Conservation (phyloP, 768 basidiomycete genomes). For the Lepiota venenata region DNA sequence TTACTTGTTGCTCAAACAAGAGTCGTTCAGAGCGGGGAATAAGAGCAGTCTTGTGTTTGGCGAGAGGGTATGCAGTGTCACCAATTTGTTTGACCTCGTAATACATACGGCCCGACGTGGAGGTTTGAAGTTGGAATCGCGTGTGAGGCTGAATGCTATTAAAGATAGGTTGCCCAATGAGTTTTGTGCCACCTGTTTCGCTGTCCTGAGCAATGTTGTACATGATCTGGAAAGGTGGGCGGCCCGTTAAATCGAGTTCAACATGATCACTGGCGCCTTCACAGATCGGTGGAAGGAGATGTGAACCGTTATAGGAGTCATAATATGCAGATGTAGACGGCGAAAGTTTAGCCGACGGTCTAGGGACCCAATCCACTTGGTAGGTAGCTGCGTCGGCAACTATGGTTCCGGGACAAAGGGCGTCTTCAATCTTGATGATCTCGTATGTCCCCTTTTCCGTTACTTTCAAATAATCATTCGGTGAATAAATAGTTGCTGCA, state of each 20-base stretch:
- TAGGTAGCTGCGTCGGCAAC: slow-evolving; percentile 58
- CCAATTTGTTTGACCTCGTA: slow-evolving; percentile 91
- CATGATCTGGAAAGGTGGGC: slow-evolving; percentile 91
- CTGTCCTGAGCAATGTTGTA: slow-evolving; percentile 78
- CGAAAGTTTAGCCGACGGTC: slow-evolving; percentile 72
- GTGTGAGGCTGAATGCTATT: slow-evolving; percentile 81
- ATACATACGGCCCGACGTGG: slow-evolving; percentile 73
- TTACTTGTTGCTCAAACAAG: slow-evolving; percentile 84
- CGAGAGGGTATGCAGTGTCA: slow-evolving; percentile 80
- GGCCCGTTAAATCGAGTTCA: slow-evolving; percentile 80
- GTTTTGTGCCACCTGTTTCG: slow-evolving; percentile 63
- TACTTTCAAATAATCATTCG: slow-evolving; percentile 75
- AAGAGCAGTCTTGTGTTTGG: slow-evolving; percentile 55
- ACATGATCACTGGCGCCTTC: slow-evolving; percentile 80
- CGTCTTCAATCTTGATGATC: slow-evolving; percentile 74
- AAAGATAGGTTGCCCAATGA: slow-evolving; percentile 76
- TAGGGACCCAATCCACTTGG: slow-evolving; percentile 73
- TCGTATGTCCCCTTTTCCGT: slow-evolving; percentile 75
- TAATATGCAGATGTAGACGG: slow-evolving; percentile 50
- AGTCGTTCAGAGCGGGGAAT: slow-evolving; percentile 69
- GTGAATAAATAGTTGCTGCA: slow-evolving; percentile 43
- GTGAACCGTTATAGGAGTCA: slow-evolving; percentile 66
- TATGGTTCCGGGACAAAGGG: slow-evolving; percentile 80
- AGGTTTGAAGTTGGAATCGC: slow-evolving; percentile 79
- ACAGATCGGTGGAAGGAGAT: slow-evolving; percentile 76